Evolutionary conservation across 768 basidiomycete species (phyloP).

Genomic region (Coprinopsis strossmayeri): DNA sequence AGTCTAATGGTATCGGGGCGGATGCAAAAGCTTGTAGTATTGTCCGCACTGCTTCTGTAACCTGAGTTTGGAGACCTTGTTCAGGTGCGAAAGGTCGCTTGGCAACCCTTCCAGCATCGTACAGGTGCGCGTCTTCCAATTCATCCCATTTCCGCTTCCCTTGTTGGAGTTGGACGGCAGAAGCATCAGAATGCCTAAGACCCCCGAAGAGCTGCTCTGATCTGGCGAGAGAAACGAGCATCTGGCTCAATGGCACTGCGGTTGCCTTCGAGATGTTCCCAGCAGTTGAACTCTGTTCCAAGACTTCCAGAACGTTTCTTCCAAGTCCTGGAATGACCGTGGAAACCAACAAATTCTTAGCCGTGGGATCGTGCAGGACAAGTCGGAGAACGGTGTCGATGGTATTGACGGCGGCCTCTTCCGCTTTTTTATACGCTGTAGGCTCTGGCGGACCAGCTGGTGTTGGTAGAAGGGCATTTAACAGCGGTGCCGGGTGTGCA

Average conservation of each 20-base stretch:
- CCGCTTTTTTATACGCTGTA: constrained; percentile 31
- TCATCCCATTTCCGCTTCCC: constrained; percentile 75
- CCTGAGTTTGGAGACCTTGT: constrained; percentile 45
- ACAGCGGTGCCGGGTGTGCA: too few relatives aligned
- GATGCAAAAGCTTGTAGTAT: constrained; percentile 46
- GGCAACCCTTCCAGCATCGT: constrained; percentile 11
- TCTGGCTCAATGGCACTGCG: constrained; percentile 51
- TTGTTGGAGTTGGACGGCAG: constrained; percentile 56
- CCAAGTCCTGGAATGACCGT: constrained; percentile 41
- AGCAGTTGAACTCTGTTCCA: constrained; percentile 41
- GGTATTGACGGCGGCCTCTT: constrained; percentile 56
- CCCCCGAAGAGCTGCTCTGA: constrained; percentile 61
- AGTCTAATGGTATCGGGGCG: constrained; percentile 40
- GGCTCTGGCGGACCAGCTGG: neutral
- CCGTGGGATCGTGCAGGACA: constrained; percentile 49
- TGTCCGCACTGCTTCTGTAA: constrained; percentile 54
- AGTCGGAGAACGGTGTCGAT: constrained; percentile 58
- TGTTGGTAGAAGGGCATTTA: too few relatives aligned
- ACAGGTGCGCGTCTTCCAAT: constrained; percentile 30
- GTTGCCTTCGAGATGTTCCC: constrained; percentile 45
- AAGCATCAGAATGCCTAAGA: constrained; percentile 56
- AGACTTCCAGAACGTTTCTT: constrained; percentile 48
- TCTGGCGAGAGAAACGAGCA: constrained; percentile 58
- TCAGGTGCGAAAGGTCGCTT: constrained; percentile 44
- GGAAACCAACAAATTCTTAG: constrained; percentile 46